Evolutionary conservation across 768 basidiomycete genomes (phyloP).

Genomic region (Mycena indigotica): DNA sequence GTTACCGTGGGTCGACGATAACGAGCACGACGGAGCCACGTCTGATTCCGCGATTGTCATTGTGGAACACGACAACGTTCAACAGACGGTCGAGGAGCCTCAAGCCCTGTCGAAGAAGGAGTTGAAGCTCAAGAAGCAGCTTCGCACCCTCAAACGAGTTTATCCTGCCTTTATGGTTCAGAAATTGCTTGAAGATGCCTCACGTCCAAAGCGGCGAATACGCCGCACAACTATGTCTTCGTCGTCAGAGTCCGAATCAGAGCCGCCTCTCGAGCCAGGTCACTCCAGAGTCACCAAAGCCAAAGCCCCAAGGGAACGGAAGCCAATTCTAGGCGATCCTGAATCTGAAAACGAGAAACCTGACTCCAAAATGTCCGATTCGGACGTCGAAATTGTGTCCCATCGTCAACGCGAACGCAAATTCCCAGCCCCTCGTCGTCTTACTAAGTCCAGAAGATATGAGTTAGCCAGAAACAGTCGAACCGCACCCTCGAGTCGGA

Average conservation of each 20-base stretch:
- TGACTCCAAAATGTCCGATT: slow-evolving; percentile 11
- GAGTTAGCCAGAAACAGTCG: no score
- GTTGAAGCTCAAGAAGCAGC: slow-evolving; percentile 32
- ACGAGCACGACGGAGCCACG: background rate
- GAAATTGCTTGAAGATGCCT: slow-evolving; percentile 29
- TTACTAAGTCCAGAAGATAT: no score
- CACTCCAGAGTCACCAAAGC: slow-evolving; percentile 47
- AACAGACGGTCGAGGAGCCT: slow-evolving; percentile 24
- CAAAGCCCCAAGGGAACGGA: slow-evolving; percentile 30
- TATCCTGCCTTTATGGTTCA: slow-evolving; percentile 58
- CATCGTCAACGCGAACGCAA: slow-evolving; percentile 15
- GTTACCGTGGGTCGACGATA: background rate
- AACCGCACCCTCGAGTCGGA: no score
- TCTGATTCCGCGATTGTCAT: slow-evolving; percentile 8
- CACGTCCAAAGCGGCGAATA: slow-evolving; percentile 18
- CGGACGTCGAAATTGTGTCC: slow-evolving; percentile 28
- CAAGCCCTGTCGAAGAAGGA: slow-evolving; percentile 23
- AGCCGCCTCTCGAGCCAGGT: slow-evolving; percentile 49
- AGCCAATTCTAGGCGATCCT: slow-evolving; percentile 60
- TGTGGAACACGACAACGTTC: slow-evolving; percentile 9
- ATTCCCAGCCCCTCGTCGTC: no score
- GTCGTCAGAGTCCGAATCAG: slow-evolving; percentile 37
- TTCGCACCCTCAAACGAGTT: slow-evolving; percentile 49
- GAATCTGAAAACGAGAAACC: slow-evolving; percentile 47
- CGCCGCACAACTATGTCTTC: slow-evolving; percentile 23